These are phyloP conservation scores for Naganishia vishniacii DNA, from an alignment of 768 basidiomycete genomes.

Conservation along the genomic window DNA sequence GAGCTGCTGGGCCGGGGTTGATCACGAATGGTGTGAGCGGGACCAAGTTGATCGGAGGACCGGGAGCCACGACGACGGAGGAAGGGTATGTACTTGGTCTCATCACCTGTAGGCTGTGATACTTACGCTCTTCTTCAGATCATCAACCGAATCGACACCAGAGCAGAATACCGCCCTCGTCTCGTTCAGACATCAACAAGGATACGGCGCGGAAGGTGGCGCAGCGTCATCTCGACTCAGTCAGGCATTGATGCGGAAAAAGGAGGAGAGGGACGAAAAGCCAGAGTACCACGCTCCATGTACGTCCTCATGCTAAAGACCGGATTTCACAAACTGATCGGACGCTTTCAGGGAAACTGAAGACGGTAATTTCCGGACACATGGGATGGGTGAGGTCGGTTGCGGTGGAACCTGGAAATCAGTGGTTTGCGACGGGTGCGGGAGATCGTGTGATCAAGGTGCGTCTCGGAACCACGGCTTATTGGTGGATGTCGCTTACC, in stretches of 20 bases:
- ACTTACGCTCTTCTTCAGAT: background rate
- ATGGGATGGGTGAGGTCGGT: slow-evolving; percentile 95
- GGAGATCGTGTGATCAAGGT: slow-evolving; percentile 92
- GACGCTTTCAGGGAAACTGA: slow-evolving; percentile 64
- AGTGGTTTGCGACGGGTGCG: slow-evolving; percentile 98
- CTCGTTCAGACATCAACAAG: slow-evolving; percentile 47
- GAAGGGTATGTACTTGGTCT: slow-evolving; percentile 55
- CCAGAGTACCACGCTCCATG: slow-evolving; percentile 89
- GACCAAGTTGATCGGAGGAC: slow-evolving; percentile 46
- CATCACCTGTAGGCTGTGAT: background rate
- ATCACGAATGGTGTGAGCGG: slow-evolving; percentile 64
- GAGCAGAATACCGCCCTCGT: slow-evolving; percentile 35
- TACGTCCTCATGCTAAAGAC: slow-evolving; percentile 25
- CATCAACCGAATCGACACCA: slow-evolving; percentile 19
- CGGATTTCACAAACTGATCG: too few relatives aligned
- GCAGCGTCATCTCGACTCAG: slow-evolving; percentile 57
- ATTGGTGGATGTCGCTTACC: background rate
- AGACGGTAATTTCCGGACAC: slow-evolving; percentile 94
- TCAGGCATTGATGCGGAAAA: slow-evolving; percentile 84
- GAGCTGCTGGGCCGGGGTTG: slow-evolving; percentile 24
- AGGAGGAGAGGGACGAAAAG: slow-evolving; percentile 87
- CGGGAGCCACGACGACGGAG: slow-evolving; percentile 32
- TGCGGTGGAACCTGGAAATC: slow-evolving; percentile 93
- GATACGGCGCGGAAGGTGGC: slow-evolving; percentile 48
- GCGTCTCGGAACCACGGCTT: background rate